phyloP scores from a whole-genome alignment of 768 basidiomycete species.

The Serendipita vermifera region DNA sequence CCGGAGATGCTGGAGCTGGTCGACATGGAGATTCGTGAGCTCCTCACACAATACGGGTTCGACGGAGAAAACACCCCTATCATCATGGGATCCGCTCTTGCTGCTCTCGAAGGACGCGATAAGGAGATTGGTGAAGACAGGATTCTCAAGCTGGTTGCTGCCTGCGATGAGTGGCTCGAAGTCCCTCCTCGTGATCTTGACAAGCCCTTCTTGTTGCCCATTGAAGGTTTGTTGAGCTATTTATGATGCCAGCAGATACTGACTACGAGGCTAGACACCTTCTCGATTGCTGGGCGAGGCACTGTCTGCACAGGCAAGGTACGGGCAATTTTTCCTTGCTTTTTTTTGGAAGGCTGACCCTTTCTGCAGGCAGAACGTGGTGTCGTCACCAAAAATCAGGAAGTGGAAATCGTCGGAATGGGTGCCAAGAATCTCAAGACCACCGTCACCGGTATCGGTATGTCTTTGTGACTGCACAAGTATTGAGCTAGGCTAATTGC shows the following conservation, averaged over 20 bases:
- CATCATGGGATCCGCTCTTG: constrained; percentile 91
- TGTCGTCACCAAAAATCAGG: constrained; percentile 75
- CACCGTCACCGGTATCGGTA: constrained; percentile 86
- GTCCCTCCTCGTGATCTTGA: constrained; percentile 91
- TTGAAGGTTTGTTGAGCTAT: constrained; percentile 48
- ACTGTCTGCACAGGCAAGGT: constrained; percentile 94
- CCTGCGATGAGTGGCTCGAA: constrained; percentile 91
- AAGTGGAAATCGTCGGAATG: constrained; percentile 85
- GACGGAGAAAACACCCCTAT: constrained; percentile 99
- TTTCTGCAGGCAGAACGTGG: constrained; percentile 73
- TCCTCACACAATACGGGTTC: constrained; percentile 81
- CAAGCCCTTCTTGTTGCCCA: constrained; percentile 90
- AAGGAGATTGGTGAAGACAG: constrained; percentile 67
- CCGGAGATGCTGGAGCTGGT: constrained; percentile 98
- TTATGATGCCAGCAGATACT: no score
- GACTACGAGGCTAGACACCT: constrained; percentile 65
- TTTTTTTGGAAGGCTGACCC: neutral
- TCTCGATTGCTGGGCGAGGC: constrained; percentile 96
- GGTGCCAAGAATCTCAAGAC: constrained; percentile 67
- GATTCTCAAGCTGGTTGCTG: constrained; percentile 66
- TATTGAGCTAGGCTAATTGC: neutral
- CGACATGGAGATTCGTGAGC: constrained; percentile 99
- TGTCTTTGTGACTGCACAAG: constrained; percentile 18
- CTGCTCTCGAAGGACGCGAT: constrained; percentile 80
- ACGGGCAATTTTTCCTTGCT: constrained; percentile 20